phyloP scores from a whole-genome alignment of 176 grass and related monocot genomes.

The Rhynchospora pubera region DNA sequence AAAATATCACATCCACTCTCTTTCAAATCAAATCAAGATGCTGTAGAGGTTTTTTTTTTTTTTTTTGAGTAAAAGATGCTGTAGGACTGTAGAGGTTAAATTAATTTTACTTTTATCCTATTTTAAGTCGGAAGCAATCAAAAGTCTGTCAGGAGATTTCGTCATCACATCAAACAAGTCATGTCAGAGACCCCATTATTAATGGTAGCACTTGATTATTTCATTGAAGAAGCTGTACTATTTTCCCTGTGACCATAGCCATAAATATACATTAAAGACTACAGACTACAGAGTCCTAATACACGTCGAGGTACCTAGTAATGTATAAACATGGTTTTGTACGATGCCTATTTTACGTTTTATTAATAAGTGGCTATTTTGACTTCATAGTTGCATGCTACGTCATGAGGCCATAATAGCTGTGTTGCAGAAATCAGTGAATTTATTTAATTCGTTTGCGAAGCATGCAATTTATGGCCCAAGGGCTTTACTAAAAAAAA shows the following conservation, averaged over 20 bases:
- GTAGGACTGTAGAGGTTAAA: too few relatives aligned
- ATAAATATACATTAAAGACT: neutral
- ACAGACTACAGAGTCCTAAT: neutral
- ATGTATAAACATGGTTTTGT: neutral
- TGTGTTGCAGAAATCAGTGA: neutral
- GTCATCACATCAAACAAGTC: constrained; percentile 1
- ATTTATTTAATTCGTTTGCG: too few relatives aligned
- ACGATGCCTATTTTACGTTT: neutral
- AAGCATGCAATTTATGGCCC: too few relatives aligned
- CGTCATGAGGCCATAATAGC: neutral
- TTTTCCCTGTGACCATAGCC: neutral
- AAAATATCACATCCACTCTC: constrained; percentile 12
- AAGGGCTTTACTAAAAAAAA: too few relatives aligned
- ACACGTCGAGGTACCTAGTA: neutral
- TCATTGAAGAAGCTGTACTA: constrained; percentile 19
- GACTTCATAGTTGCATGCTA: neutral
- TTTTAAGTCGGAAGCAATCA: constrained; percentile 6
- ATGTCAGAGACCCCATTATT: neutral
- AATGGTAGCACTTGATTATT: neutral
- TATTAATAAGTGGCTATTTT: neutral
- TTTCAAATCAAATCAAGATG: constrained; percentile 9
- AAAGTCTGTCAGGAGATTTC: constrained; percentile 16
- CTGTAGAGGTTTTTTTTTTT: too few relatives aligned
- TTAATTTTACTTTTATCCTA: constrained; percentile 5
- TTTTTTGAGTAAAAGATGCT: too few relatives aligned